Base-by-base conservation (phyloP, 1,284 basidiomycete genomes). In the Leccinum pallidistipes region DNA sequence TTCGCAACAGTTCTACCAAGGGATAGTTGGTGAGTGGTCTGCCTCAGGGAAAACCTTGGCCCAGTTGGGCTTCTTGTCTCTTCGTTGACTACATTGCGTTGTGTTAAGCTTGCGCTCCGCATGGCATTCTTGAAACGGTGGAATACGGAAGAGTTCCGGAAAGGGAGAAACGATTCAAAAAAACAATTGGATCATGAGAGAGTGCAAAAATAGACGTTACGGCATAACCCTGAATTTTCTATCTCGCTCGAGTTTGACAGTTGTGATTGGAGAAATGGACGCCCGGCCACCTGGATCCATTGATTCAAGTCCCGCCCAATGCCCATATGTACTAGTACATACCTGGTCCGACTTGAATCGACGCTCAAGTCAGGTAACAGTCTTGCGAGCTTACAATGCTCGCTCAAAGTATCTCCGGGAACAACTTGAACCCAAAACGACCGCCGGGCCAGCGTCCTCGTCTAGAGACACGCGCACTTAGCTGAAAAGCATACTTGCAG, bases 361-460 rank as follows among this genome's bases (percentile, higher is more conserved):
- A 36, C 34, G 32, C 34, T 14, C 3, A 36, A 36, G 34, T 36
- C 6, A 36, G 34, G 29, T 31, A 31, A 9, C 29, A 31, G 8
- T 31, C 31, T 9, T 31, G 31, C 31, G 31, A 14, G 34, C 34
- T 12, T 6, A 12, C 6, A 34, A 14, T 36, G 34, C 6, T 36
- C 14, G 34, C 34, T 14, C 6, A 36, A 3, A 36, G 34, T 36
- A 36, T 21, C 12, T 14, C 34, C 14, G 12, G 12, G 34, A 36
- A 36, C 34, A 12, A 14, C 6, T 5, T n/a, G n/a, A n/a, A n/a
- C n/a, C n/a, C 12, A 38, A 38, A 38, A 16, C 3, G 36, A 38
- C 14, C 8, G 36, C 14, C n/a, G 77, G 56, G 53, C 81, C 70
- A 7, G 72, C 71, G 66, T 88, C 86, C 31, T 88, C 80, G 63